Evolutionary conservation across 116 monocot species (phyloP).

Genomic region (Thalassia testudinum): DNA sequence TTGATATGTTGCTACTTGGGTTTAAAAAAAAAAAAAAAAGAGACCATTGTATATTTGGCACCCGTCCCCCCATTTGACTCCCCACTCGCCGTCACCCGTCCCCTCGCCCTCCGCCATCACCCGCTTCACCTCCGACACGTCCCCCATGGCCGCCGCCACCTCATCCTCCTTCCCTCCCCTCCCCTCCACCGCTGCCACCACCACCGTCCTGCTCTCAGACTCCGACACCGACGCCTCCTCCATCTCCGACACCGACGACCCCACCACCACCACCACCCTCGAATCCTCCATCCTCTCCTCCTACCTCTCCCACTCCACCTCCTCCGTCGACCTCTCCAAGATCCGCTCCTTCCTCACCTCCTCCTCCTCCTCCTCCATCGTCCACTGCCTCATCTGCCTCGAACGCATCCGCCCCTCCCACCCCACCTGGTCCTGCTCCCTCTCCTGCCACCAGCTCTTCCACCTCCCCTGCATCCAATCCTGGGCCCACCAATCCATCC

Average conservation of each 20-base stretch:
- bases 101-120: no score
- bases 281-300: conserved; percentile 37
- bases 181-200: conserved; percentile 1
- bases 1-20: no score
- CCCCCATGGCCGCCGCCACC: neutral
- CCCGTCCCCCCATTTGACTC: no score
- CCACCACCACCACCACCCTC: conserved; percentile 9
- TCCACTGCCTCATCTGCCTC: conserved; percentile 94
- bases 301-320: conserved; percentile 26
- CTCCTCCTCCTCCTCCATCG: conserved; percentile 56
- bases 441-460: conserved; percentile 63
- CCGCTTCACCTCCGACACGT: no score
- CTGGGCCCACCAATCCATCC: conserved; percentile 49
- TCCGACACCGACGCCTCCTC: conserved; percentile 18
- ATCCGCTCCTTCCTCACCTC: conserved; percentile 59
- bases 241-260: conserved; percentile 17
- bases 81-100: no score
- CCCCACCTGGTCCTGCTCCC: conserved; percentile 75
- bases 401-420: conserved; percentile 69
- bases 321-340: conserved; percentile 34
- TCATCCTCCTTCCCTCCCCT: conserved; percentile 1
- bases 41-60: no score
- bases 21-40: no score
- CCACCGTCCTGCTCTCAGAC: conserved; percentile 13
- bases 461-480: conserved; percentile 87